Evolutionary conservation across 2,329 filamentous ascomycete genomes (phyloP).

Genomic region (Claviceps fusiformis): DNA sequence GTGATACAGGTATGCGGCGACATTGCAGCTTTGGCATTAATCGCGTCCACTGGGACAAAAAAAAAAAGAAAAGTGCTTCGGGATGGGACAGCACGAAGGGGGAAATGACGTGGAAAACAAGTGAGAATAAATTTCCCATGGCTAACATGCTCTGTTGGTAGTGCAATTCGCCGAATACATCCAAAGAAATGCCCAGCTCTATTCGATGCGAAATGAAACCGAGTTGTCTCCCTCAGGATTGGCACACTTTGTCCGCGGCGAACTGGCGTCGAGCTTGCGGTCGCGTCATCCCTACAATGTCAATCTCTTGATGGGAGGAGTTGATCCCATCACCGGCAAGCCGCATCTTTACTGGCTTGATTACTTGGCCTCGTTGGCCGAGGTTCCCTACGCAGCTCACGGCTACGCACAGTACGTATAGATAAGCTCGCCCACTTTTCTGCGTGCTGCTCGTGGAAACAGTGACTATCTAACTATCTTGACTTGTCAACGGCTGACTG

Average conservation of each 20-base stretch:
- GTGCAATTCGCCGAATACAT: slow-evolving; percentile 99
- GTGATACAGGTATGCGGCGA: slow-evolving; percentile 63
- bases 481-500: background rate
- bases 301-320: slow-evolving; percentile 87
- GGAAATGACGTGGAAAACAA: no score
- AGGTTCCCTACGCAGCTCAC: slow-evolving; percentile 89
- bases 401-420: slow-evolving; percentile 81
- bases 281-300: slow-evolving; percentile 93
- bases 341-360: slow-evolving; percentile 94
- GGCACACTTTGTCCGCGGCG: slow-evolving; percentile 83
- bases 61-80: background rate
- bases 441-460: background rate
- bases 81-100: background rate
- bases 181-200: slow-evolving; percentile 94
- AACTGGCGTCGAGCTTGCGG: slow-evolving; percentile 80
- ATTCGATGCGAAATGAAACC: slow-evolving; percentile 94
- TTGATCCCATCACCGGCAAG: slow-evolving; percentile 83
- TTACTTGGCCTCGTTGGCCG: slow-evolving; percentile 79
- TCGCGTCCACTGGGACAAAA: background rate
- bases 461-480: background rate
- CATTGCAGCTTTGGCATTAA: background rate
- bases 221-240: slow-evolving; percentile 82
- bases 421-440: background rate
- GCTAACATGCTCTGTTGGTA: slow-evolving; percentile 25
- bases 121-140: background rate